A percentile compares a stretch with the other conserved stretches of the same genome.
phyloP scores from a whole-genome alignment of 768 basidiomycete genomes.

The Cystofilobasidium bisporidii region DNA sequence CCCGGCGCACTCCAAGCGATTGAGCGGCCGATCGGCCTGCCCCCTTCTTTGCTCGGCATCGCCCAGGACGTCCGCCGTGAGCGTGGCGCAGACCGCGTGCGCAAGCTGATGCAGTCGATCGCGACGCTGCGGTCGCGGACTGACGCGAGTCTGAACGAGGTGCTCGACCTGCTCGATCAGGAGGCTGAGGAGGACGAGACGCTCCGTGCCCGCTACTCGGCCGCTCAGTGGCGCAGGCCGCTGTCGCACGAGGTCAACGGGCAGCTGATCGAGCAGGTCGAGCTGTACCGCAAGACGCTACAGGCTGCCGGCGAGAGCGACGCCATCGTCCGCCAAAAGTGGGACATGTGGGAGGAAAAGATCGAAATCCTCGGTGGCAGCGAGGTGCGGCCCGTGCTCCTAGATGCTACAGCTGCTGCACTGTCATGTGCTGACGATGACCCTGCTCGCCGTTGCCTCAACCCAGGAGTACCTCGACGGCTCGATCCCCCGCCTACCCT shows the following conservation, averaged over 20 bases:
- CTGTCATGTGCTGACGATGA: too few species aligned
- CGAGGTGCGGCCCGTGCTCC: too few species aligned
- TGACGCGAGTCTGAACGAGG: constrained; percentile 62
- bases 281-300: constrained; percentile 63
- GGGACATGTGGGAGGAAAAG: constrained; percentile 73
- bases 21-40: constrained; percentile 75
- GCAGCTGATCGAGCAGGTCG: constrained; percentile 60
- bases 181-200: constrained; percentile 55
- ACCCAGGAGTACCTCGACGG: constrained; percentile 36
- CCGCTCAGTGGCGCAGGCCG: constrained; percentile 42
- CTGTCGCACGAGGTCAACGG: constrained; percentile 72
- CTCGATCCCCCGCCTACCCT: constrained; percentile 44
- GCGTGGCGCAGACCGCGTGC: constrained; percentile 63
- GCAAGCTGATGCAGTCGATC: constrained; percentile 62
- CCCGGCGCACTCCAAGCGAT: constrained; percentile 80
- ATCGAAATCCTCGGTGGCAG: constrained; percentile 63
- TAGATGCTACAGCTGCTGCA: background rate
- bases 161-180: constrained; percentile 77
- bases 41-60: constrained; percentile 74
- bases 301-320: constrained; percentile 66
- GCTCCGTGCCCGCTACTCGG: constrained; percentile 36
- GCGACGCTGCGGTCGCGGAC: constrained; percentile 57
- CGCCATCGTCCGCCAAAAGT: constrained; percentile 64
- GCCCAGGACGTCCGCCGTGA: constrained; percentile 73
- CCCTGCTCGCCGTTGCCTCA: constrained; percentile 11